These are phyloP conservation scores for Phytophthora megakarya DNA, from an alignment of 352 stramenopile genomes.

Conservation along the genomic window DNA sequence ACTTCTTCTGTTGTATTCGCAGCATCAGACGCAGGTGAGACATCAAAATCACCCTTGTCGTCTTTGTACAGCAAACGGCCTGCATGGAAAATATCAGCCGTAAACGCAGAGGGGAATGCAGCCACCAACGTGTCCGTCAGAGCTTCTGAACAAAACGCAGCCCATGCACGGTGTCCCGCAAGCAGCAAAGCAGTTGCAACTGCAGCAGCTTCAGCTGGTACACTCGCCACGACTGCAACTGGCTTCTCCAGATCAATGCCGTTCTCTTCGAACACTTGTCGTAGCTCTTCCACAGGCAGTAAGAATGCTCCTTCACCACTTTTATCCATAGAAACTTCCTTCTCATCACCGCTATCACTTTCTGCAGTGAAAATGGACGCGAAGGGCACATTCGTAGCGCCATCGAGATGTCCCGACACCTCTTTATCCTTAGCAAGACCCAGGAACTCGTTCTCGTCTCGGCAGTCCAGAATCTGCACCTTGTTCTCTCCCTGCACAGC, in stretches of 20 bases:
- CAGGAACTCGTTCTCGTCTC: slow-evolving; percentile 52
- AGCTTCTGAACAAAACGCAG: slow-evolving; percentile 45
- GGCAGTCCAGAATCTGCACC: slow-evolving; percentile 60
- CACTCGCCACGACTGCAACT: slow-evolving; percentile 53
- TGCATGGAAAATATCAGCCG: slow-evolving; percentile 50
- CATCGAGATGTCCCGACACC: slow-evolving; percentile 62
- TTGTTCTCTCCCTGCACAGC: slow-evolving; percentile 37
- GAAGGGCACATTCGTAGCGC: slow-evolving; percentile 59
- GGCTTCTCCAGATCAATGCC: slow-evolving; percentile 44
- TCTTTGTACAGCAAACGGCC: slow-evolving; percentile 49
- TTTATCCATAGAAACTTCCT: slow-evolving; percentile 33
- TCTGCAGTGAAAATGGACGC: slow-evolving; percentile 44
- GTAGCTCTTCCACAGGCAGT: slow-evolving; percentile 44
- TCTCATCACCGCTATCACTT: slow-evolving; percentile 25
- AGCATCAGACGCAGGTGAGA: slow-evolving; percentile 45
- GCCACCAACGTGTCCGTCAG: slow-evolving; percentile 51
- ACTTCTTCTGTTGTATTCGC: background rate
- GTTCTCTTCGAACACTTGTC: slow-evolving; percentile 44
- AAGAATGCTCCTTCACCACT: slow-evolving; percentile 39
- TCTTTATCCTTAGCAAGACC: slow-evolving; percentile 41
- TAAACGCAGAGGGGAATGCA: slow-evolving; percentile 43
- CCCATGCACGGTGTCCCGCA: slow-evolving; percentile 36
- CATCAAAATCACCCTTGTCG: slow-evolving; percentile 58
- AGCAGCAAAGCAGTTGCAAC: slow-evolving; percentile 65
- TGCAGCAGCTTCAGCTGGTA: slow-evolving; percentile 54